Evolutionary conservation across 805 yeast species (phyloP), one percentile per base, ranked within the genome.

Genomic region (Ascoidea rubescens): DNA sequence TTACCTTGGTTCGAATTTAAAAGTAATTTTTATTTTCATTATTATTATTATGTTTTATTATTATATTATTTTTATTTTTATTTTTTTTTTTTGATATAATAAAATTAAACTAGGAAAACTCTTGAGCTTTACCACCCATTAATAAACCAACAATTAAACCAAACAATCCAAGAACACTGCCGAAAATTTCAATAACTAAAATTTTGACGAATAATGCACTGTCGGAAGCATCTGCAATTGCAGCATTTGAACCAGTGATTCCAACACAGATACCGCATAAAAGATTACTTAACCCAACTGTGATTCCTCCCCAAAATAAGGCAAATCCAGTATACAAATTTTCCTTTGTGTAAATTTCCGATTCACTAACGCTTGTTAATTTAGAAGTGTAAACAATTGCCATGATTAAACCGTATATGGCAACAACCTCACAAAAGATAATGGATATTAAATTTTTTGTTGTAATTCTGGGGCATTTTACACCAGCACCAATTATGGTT

Each of bases 351-450:
- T 72, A 80, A 53, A 90, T 69, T 33, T 72, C 76, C n/a, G 76
- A 70, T 4, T 79, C 67, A 5, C 84, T 81, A 45, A 85, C 89
- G 32, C 80, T 74, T 37, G 80, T 72, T 60, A 93, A 74, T 66
- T 93, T 93, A 32, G 98, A 80, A 17, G 96, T 86, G 62, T 93
- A 93, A 46, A 93, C 98, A 75, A 93, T 93, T 44, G 97, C 90
- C 86, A 91, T 91, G 65, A 93, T 93, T 58, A 93, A 79, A 4
- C 99, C 99, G 66, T 93, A 93, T 66, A 93, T 93, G 58, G 99
- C 99, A 52, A 93, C 99, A 60, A 93, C 99, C 71, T 93, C 99
- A 76, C 99, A 93, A 75, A 93, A 93, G 71, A 93, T 95, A 67
- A 93, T 93, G 46, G 95, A 86, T 58, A 93, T 95, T 66, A 93